Evolutionary conservation across 179 eudicot genomes (phyloP), one percentile per base, ranked within the genome.

Genomic region (Corrigiola litoralis): DNA sequence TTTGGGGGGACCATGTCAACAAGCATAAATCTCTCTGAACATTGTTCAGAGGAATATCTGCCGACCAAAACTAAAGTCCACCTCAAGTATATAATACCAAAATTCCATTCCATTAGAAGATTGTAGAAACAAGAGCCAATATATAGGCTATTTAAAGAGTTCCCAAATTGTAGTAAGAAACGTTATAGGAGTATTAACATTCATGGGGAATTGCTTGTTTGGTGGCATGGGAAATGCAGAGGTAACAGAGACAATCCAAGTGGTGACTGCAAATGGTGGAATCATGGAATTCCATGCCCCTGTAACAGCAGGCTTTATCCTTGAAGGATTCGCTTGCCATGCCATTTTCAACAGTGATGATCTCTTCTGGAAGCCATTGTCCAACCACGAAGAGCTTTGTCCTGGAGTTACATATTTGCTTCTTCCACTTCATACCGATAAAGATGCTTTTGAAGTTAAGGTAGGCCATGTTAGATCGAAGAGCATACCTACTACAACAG

Each of bases 371-470:
- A 80, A 79, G 27, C 95, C 97, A 18, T 52, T 92, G 29, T 72
- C 80, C 1, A 85, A 80, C 76, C 48, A 75, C 11, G 88, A 89
- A 54, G 65, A 79, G 47, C 85, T 92, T 46, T 57, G 54, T 0
- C 77, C 90, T 0, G 95, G 98, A 2, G 78, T 81, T 8, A 73
- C 84, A 2, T 92, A 92, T 81, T 74, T 85, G 49, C 92, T 92
- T 40, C 86, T 92, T 29, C 90, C 87, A 0, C 82, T 85, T n/a
- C 63, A 63, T 38, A 71, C 38, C 48, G 50, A 41, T 21, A 62
- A 38, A 33, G 68, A 45, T 4, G 49, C 55, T 1, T 66, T 66
- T 47, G 65, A 71, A 36, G 60, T 28, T 12, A 56, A 64, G 61
- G 46, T 73, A 0, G 89, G 91, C 0, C 95, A 87, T 45, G 82